Conservation (phyloP, 768 basidiomycete species). For the Collybia sordida region DNA sequence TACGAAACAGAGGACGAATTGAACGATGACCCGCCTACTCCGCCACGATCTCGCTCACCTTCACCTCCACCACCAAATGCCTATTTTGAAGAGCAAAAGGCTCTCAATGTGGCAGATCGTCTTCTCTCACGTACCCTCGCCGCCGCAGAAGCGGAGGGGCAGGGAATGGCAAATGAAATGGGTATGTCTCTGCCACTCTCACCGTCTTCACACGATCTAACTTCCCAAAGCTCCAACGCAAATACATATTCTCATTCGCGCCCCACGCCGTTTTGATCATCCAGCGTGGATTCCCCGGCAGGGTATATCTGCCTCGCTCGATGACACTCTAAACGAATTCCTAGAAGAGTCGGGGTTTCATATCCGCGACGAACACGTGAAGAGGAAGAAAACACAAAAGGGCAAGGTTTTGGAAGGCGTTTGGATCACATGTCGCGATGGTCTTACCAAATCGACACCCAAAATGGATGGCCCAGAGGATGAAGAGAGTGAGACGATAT, state of each 20-base stretch:
- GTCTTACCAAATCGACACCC: conserved; percentile 9
- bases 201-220: not conserved
- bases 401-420: conserved; percentile 42
- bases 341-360: conserved; percentile 30
- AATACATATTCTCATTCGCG: conserved; percentile 45
- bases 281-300: conserved; percentile 49
- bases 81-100: conserved; percentile 24
- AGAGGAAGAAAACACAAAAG: conserved; percentile 11
- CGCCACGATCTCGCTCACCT: conserved; percentile 13
- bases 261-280: conserved; percentile 45
- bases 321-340: conserved; percentile 39
- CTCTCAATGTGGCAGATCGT: conserved; percentile 29
- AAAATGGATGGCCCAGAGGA: conserved; percentile 14
- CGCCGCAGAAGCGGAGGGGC: conserved; percentile 24
- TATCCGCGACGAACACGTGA: not conserved
- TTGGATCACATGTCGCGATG: conserved; percentile 39
- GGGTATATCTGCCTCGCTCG: conserved; percentile 36
- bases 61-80: conserved; percentile 9
- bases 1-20: conserved; percentile 11
- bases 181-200: conserved; percentile 15
- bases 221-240: conserved; percentile 37
- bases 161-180: conserved; percentile 28
- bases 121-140: conserved; percentile 33
- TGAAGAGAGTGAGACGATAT: conserved; percentile 52
- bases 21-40: not conserved